phyloP scores from a whole-genome alignment of 192 early-diverging fungal genomes.

The Pilobolus umbonatus region DNA sequence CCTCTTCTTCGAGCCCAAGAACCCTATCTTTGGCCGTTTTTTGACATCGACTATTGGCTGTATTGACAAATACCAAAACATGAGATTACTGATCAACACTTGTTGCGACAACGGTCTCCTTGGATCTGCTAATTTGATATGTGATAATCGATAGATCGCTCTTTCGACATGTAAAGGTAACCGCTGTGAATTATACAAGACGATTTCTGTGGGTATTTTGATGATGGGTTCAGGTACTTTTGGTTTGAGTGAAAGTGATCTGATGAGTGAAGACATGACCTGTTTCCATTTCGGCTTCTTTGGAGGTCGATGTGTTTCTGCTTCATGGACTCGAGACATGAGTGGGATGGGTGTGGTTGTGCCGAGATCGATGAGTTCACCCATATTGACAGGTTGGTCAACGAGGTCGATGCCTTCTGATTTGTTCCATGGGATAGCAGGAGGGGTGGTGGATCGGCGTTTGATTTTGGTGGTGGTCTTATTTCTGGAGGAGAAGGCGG shows the following conservation, averaged over 20 bases:
- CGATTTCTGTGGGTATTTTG: not conserved
- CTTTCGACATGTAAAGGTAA: constrained; percentile 72
- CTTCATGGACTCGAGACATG: constrained; percentile 35
- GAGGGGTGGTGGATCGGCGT: not conserved
- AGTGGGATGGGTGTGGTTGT: constrained; percentile 22
- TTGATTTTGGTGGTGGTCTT: not conserved
- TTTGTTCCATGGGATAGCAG: not conserved
- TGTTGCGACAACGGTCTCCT: constrained; percentile 68
- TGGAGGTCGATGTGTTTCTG: constrained; percentile 25
- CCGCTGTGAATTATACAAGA: constrained; percentile 30
- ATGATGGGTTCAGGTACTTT: not conserved
- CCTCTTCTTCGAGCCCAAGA: constrained; percentile 1
- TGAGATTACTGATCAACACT: constrained; percentile 74
- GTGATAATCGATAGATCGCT: constrained; percentile 71
- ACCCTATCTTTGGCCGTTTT: not conserved
- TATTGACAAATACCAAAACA: constrained; percentile 80
- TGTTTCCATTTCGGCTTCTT: no score
- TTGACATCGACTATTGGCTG: constrained; percentile 30
- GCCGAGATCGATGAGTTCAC: constrained; percentile 33
- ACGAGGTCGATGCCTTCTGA: constrained; percentile 16
- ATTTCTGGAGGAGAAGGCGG: constrained; percentile 16
- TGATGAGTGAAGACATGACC: not conserved
- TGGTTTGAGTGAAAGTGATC: not conserved
- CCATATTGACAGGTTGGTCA: constrained; percentile 32
- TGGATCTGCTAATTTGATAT: constrained; percentile 68